Conservation (phyloP, 495 filamentous ascomycete genomes). For the Bryoglossum gracile region DNA sequence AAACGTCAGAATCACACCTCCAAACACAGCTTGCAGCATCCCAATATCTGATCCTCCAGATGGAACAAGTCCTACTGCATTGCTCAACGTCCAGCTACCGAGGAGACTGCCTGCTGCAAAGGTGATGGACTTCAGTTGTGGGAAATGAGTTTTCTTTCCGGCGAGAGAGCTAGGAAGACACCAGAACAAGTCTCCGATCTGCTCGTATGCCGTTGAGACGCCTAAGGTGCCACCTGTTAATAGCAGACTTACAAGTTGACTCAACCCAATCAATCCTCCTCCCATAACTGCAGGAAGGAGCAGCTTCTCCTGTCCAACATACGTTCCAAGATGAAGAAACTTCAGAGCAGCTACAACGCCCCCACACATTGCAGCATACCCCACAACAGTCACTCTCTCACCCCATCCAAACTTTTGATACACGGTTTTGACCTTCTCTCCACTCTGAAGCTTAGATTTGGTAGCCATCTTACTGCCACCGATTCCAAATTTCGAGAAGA, state of each 20-base stretch:
- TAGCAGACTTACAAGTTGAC: slow-evolving; percentile 40
- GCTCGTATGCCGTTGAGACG: slow-evolving; percentile 45
- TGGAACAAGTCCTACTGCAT: background rate
- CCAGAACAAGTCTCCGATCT: slow-evolving; percentile 41
- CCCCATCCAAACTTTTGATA: background rate
- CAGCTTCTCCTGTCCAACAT: too few species aligned
- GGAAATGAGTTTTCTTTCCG: slow-evolving; percentile 6
- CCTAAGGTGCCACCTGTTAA: slow-evolving; percentile 39
- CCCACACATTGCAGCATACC: slow-evolving; percentile 5
- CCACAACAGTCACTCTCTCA: slow-evolving; percentile 19
- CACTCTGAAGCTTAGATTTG: background rate
- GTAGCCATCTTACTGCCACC: background rate
- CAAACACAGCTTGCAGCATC: slow-evolving; percentile 30
- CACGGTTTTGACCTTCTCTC: background rate
- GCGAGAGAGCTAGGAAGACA: slow-evolving; percentile 18
- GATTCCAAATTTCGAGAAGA: slow-evolving; percentile 17
- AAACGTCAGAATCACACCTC: slow-evolving; percentile 43
- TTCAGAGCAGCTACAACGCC: background rate
- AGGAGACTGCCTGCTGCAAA: slow-evolving; percentile 38
- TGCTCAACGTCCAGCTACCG: slow-evolving; percentile 29
- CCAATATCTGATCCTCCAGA: slow-evolving; percentile 14
- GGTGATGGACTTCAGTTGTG: slow-evolving; percentile 25
- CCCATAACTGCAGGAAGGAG: slow-evolving; percentile 33
- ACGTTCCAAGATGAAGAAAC: background rate
- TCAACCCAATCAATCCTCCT: slow-evolving; percentile 41